Conservation (phyloP, 73 alveolate genomes). For the Paramecium sexaurelia region DNA sequence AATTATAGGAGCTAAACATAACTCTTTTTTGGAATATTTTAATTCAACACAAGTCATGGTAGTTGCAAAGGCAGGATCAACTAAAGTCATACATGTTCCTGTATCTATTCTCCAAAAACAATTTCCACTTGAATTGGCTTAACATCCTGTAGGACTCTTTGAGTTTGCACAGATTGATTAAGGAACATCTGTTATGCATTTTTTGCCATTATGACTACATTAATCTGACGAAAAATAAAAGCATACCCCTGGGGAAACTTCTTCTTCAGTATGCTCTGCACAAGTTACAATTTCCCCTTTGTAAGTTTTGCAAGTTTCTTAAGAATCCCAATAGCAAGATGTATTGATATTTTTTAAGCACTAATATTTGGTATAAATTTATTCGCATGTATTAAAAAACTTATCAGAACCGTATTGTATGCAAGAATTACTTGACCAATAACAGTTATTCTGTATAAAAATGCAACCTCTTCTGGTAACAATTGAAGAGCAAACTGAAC, state of each 20-base stretch:
- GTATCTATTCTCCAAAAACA: neutral
- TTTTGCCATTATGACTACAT: neutral
- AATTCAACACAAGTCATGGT: neutral
- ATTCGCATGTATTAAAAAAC: neutral
- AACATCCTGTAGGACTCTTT: neutral
- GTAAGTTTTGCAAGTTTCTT: neutral
- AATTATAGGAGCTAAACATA: neutral
- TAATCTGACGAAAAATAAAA: neutral
- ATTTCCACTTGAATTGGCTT: neutral
- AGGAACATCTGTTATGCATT: neutral
- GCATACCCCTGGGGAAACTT: neutral
- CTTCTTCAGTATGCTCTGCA: neutral
- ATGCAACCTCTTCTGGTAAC: neutral
- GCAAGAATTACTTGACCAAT: neutral
- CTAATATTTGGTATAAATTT: neutral
- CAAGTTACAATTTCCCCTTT: neutral
- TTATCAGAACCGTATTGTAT: neutral
- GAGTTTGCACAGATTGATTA: neutral
- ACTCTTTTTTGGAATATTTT: neutral
- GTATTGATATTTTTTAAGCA: neutral
- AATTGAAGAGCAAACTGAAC: neutral
- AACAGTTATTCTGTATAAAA: neutral
- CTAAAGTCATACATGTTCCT: neutral
- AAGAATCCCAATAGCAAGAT: neutral
- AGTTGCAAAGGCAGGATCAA: neutral